These are phyloP conservation scores for Leccinum fallax DNA, from an alignment of 1,284 basidiomycete genomes.

Conservation along the genomic window DNA sequence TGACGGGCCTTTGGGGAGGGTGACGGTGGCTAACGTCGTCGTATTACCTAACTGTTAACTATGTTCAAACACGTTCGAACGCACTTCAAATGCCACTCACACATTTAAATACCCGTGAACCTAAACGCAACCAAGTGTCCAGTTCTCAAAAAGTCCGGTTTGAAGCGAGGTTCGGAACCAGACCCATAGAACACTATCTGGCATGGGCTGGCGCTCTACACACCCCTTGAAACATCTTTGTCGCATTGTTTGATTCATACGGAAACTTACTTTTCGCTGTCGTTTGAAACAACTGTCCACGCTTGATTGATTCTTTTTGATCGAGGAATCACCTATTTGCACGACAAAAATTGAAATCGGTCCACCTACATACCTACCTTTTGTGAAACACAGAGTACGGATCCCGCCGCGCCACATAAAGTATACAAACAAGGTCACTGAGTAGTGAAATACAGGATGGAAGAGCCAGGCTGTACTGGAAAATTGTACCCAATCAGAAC, in stretches of 20 bases:
- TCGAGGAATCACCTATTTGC: not conserved
- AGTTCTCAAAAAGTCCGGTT: not conserved
- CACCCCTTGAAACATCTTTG: not conserved
- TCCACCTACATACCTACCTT: not conserved
- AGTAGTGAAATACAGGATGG: not conserved
- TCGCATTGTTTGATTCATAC: not conserved
- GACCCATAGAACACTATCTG: not conserved
- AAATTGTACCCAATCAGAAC: not conserved
- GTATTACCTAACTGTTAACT: not conserved
- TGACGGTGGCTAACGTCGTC: slow-evolving; percentile 12
- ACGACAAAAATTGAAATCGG: too few species aligned
- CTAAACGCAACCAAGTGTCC: not conserved
- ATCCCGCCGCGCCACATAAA: not conserved
- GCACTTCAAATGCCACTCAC: not conserved
- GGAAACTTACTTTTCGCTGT: not conserved
- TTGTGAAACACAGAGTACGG: not conserved
- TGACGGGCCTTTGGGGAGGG: not conserved
- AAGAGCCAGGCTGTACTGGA: not conserved
- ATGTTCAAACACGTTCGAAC: not conserved
- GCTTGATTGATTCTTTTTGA: not conserved
- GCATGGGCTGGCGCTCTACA: not conserved
- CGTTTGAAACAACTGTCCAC: not conserved
- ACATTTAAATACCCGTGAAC: not conserved
- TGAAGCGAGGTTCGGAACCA: not conserved
- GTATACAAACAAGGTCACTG: not conserved